Conservation (phyloP, 2,329 filamentous ascomycete species). For the Botrytis cinerea region DNA sequence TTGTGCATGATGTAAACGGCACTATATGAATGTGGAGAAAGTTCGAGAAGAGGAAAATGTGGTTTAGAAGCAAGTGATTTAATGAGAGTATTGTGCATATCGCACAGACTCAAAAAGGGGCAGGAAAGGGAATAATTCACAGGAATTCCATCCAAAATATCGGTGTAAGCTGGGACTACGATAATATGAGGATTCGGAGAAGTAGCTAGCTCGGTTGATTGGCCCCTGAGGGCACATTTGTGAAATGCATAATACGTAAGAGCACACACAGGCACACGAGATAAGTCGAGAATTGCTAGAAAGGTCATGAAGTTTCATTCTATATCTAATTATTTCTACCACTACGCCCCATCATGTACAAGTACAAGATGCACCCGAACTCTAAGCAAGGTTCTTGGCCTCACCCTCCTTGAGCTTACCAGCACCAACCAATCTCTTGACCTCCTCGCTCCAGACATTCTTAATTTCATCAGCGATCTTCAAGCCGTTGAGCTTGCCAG, state of each 20-base stretch:
- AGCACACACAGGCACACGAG: neutral
- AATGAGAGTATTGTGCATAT: neutral
- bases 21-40: neutral
- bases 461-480: slow-evolving; percentile 86
- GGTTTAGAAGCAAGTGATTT: neutral
- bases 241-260: neutral
- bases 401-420: slow-evolving; percentile 88
- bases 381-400: slow-evolving; percentile 60
- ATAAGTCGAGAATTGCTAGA: neutral
- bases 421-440: slow-evolving; percentile 72
- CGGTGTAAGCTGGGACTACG: neutral
- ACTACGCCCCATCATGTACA: slow-evolving; percentile 2
- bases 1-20: neutral
- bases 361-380: neutral
- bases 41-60: neutral
- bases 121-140: neutral
- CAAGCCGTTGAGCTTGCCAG: slow-evolving; percentile 74
- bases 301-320: slow-evolving; percentile 17
- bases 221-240: too few species aligned
- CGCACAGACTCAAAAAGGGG: too few species aligned
- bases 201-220: neutral
- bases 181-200: neutral
- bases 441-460: slow-evolving; percentile 75
- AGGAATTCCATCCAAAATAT: neutral
- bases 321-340: slow-evolving; percentile 12